Evolutionary conservation across 1,284 basidiomycete genomes (phyloP).

Genomic region (Flammula alnicola): DNA sequence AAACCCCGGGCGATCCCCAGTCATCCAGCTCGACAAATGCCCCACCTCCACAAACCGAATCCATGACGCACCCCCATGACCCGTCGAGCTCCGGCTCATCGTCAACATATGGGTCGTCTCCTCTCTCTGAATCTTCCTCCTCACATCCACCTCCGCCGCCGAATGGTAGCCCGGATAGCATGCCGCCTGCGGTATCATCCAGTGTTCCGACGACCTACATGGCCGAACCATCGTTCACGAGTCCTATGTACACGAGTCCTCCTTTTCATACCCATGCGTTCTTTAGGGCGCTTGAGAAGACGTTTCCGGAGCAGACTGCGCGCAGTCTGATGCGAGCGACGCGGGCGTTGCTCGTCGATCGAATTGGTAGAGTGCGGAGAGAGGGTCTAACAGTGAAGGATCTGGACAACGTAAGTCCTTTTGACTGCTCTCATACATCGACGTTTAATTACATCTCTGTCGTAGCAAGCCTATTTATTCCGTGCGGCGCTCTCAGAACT

Average conservation of each 20-base stretch:
- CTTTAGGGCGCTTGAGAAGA: conserved; percentile 67
- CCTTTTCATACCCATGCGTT: conserved; percentile 70
- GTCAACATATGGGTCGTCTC: conserved; percentile 6
- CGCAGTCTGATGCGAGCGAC: conserved; percentile 88
- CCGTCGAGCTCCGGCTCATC: conserved; percentile 20
- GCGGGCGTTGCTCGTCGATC: conserved; percentile 77
- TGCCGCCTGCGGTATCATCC: conserved; percentile 14
- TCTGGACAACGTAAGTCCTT: conserved; percentile 81
- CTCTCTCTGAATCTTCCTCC: conserved; percentile 18
- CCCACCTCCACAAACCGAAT: conserved; percentile 11
- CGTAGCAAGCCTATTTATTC: conserved; percentile 94
- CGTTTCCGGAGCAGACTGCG: conserved; percentile 72
- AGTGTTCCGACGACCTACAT: conserved; percentile 26
- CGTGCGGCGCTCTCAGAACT: conserved; percentile 92
- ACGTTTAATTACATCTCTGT: not conserved
- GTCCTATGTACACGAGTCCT: conserved; percentile 48
- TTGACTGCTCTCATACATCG: not conserved
- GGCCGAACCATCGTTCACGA: conserved; percentile 25
- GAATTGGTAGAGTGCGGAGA: conserved; percentile 74
- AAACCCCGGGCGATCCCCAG: conserved; percentile 26
- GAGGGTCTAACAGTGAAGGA: conserved; percentile 85
- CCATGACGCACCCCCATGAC: conserved; percentile 35
- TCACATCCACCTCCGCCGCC: conserved; percentile 9
- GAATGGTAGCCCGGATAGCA: not conserved
- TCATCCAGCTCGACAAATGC: conserved; percentile 8